Conservation (phyloP, 768 basidiomycete species). For the Leccinum boreale region DNA sequence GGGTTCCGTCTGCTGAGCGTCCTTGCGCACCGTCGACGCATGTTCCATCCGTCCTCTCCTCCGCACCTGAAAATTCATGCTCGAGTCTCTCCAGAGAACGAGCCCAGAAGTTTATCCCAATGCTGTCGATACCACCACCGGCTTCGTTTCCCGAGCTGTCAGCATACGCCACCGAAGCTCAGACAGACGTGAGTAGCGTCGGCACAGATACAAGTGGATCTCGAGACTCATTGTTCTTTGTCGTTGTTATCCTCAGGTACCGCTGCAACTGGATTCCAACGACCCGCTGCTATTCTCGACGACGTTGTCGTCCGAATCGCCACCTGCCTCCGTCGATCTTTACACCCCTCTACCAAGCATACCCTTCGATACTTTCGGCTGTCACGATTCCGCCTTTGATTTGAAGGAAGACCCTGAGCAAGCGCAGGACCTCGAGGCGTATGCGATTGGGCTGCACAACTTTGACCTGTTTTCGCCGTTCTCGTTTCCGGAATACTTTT, state of each 20-base stretch:
- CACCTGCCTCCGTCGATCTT: not conserved
- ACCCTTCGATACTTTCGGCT: slow-evolving; percentile 2
- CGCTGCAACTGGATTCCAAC: not conserved
- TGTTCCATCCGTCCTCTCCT: slow-evolving; percentile 17
- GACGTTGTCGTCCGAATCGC: not conserved
- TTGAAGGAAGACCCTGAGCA: slow-evolving; percentile 22
- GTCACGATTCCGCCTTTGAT: slow-evolving; percentile 1
- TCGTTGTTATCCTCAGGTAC: not conserved
- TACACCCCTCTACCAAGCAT: slow-evolving; percentile 1
- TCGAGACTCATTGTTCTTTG: not conserved
- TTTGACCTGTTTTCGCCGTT: slow-evolving; percentile 23
- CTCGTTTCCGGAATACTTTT: slow-evolving; percentile 17
- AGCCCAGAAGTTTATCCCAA: not conserved
- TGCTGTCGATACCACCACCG: not conserved
- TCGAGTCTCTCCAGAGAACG: slow-evolving; percentile 4
- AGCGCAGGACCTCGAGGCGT: slow-evolving; percentile 28
- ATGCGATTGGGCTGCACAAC: slow-evolving; percentile 28
- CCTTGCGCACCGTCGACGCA: not conserved
- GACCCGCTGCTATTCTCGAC: not conserved
- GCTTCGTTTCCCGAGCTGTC: not conserved
- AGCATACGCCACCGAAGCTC: not conserved
- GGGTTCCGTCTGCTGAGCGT: slow-evolving; percentile 2
- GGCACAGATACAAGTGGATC: not conserved
- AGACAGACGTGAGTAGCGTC: slow-evolving; percentile 9
- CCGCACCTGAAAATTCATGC: slow-evolving; percentile 1